A percentile compares a stretch with the other conserved stretches of the same genome.
phyloP scores from a whole-genome alignment of 305 asterid species.

The Rubia tinctorum region DNA sequence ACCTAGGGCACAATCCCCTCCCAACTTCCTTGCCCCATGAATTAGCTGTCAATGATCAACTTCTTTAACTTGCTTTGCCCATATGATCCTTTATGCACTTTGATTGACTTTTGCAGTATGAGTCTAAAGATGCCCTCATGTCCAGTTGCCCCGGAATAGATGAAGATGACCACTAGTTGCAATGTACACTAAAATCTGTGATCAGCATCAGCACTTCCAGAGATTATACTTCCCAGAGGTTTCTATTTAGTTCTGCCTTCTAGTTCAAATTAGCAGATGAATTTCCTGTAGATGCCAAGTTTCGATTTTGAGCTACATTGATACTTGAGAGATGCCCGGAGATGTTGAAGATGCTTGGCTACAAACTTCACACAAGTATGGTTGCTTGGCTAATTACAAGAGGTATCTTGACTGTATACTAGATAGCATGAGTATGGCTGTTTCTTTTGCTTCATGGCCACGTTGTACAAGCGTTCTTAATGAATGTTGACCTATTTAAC shows the following conservation, averaged over 20 bases:
- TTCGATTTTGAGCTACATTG: neutral
- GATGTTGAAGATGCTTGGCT: neutral
- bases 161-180: constrained; percentile 69
- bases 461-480: too few relatives aligned
- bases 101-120: constrained; percentile 51
- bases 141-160: constrained; percentile 69
- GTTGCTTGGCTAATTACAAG: neutral
- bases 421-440: neutral
- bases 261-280: neutral
- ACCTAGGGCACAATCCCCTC: too few relatives aligned
- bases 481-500: too few relatives aligned
- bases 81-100: neutral
- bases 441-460: neutral
- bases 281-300: neutral
- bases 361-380: neutral
- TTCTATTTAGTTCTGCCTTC: neutral
- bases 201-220: neutral
- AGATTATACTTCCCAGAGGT: neutral
- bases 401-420: neutral
- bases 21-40: neutral
- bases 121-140: constrained; percentile 52
- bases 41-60: neutral
- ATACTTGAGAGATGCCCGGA: neutral
- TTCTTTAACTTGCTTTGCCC: neutral
- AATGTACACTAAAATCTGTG: neutral